phyloP scores from a whole-genome alignment of 345 rosid genomes.

The Abelmoschus esculentus region DNA sequence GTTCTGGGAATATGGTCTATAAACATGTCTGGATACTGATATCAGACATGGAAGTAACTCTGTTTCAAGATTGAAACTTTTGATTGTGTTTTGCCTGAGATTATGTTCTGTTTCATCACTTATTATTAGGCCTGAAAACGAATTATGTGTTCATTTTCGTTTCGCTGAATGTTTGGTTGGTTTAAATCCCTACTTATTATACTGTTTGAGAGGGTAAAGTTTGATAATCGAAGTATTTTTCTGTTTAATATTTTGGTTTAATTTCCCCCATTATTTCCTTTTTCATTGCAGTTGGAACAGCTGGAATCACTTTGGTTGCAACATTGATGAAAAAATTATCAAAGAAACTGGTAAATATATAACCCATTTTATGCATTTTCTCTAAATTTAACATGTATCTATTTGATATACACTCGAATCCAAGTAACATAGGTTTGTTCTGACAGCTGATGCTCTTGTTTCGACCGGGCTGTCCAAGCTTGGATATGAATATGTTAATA shows the following conservation, averaged over 20 bases:
- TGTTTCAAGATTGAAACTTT: no score
- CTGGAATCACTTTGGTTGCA: slow-evolving; percentile 84
- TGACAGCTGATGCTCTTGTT: slow-evolving; percentile 70
- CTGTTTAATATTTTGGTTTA: background rate
- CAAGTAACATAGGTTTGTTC: background rate
- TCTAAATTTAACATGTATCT: background rate
- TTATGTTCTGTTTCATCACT: background rate
- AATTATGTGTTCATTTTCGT: no score
- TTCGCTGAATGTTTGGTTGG: no score
- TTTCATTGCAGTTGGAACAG: slow-evolving; percentile 73
- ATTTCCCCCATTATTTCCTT: background rate
- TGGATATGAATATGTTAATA: slow-evolving; percentile 75
- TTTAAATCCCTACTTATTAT: background rate
- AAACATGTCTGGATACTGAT: no score
- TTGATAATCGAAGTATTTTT: background rate
- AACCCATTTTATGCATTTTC: background rate
- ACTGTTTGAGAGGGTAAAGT: background rate
- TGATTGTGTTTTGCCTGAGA: background rate
- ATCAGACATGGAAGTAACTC: no score
- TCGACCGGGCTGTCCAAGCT: slow-evolving; percentile 71
- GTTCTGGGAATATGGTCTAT: no score
- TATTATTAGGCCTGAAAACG: no score
- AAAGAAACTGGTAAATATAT: slow-evolving; percentile 54
- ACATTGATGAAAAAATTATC: slow-evolving; percentile 55
- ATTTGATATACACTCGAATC: background rate